Base-by-base conservation (phyloP, 208 protist species). In the Acanthamoeba triangularis region DNA sequence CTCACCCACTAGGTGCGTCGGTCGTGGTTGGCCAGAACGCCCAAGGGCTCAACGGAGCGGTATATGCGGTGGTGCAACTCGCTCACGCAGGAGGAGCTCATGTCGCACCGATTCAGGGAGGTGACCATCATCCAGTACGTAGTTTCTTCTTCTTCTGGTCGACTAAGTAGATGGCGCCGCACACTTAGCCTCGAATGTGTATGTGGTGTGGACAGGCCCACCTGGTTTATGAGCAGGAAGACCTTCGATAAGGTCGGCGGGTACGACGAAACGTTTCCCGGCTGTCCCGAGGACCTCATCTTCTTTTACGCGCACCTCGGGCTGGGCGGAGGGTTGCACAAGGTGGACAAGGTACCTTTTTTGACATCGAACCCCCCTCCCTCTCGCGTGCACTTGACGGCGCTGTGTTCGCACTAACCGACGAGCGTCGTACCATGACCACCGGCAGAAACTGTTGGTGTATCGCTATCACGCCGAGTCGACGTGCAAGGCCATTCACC, bases 151-250 rank as follows among this genome's bases (percentile, higher is more conserved):
- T 11, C 49, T 52, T 11, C n/a, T n/a, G n/a, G n/a, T n/a, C n/a
- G n/a, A n/a, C n/a, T n/a, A n/a, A n/a, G n/a, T n/a, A n/a, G n/a
- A n/a, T n/a, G n/a, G n/a, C n/a, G n/a, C 65, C 65, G 30, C 20
- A 37, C 6, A 11, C 65, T 74, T 74, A 6, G 65, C 30, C n/a
- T 41, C 37, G 20, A 44, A 7, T 54, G 49, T 13, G 13, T 54
- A 16, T 54, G 5, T 54, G 30, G 30, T 72, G 63, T 10, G 30
- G 20, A 25, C 28, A 94, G 90, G 49, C 90, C 90, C 6, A 94
- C 90, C 1, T 94, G 90, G 90, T 94, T 94, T 35, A 94, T 94
- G 90, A 94, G 90, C 49, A 72, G 90, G 35, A 54, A 76, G 28
- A 84, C 72, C 33, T 94, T 94, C 37, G 25, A 84, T 44, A 44